Evolutionary conservation across 768 basidiomycete species (phyloP), one percentile per base, ranked within the genome.

Genomic region (Lyophyllum semitale): DNA sequence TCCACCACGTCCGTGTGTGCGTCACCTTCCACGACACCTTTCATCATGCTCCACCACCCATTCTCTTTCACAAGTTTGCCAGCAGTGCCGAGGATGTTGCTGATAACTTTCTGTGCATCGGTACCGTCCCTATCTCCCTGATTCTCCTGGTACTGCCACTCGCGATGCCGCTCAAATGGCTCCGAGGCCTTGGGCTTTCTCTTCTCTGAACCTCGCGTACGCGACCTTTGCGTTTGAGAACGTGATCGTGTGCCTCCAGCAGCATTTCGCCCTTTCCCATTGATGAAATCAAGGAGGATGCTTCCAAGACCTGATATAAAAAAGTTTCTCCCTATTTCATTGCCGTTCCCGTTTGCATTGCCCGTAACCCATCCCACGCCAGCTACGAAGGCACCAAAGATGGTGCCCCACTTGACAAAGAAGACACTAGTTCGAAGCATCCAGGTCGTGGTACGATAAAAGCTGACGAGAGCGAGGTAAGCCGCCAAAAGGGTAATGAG

Each of bases 371-470:
- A 90, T 9, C 83, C 84, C 15, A 71, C 66, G 8, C 75, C 77
- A 6, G 79, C 85, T n/a, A 80, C 77, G 8, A 87, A 62, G 2
- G 76, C 69, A 12, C 76, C 80, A 8, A 90, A 56, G 44, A 93
- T 71, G 11, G 76, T 71, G 22, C 86, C 87, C 91, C 91, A 93
- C 71, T 93, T 93, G 63, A 89, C 66, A 63, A 90, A 79, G 77
- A 82, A 91, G 59, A 91, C 68, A 25, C 71, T 74, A 30, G 82
- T 83, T 56, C 88, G 81, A 59, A 92, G 71, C 62, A 88, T 76
- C 85, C 88, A 92, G 22, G 78, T 79, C 12, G 90, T 86, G 4
- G 91, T 92, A 56, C 89, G 87, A 71, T 91, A 91, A 49, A 91
- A 69, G 66, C 84, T 89, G 38, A 85, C 58, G n/a, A 93, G 75